Evolutionary conservation across 129 eudicot species (phyloP).

Genomic region (Dittrichia graveolens): DNA sequence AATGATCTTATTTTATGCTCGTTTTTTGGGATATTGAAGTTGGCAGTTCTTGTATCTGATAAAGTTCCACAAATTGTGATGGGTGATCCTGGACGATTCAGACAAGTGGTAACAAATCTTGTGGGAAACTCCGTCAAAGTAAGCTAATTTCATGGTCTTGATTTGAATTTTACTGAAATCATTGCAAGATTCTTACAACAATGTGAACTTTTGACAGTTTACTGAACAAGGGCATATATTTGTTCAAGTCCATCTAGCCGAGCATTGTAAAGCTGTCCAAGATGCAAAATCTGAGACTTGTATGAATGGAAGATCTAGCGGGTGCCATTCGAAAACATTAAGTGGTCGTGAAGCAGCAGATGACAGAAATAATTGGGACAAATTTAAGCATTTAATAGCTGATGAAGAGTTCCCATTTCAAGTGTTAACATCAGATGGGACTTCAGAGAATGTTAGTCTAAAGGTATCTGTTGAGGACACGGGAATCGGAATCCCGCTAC

Average conservation of each 20-base stretch:
- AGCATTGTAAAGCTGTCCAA: slow-evolving; percentile 47
- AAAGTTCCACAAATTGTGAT: slow-evolving; percentile 76
- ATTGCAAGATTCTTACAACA: neutral
- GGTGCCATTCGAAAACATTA: slow-evolving; percentile 50
- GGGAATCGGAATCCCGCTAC: slow-evolving; percentile 80
- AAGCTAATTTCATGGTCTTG: slow-evolving; percentile 32
- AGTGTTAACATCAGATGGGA: slow-evolving; percentile 30
- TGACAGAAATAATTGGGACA: slow-evolving; percentile 65
- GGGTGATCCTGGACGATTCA: slow-evolving; percentile 90
- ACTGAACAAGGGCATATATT: slow-evolving; percentile 83
- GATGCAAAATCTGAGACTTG: slow-evolving; percentile 48
- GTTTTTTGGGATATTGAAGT: slow-evolving; percentile 49
- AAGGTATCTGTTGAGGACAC: slow-evolving; percentile 86
- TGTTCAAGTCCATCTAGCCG: slow-evolving; percentile 77
- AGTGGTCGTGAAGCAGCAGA: slow-evolving; percentile 82
- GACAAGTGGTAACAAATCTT: slow-evolving; percentile 86
- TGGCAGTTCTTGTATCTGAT: slow-evolving; percentile 85
- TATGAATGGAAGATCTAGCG: slow-evolving; percentile 47
- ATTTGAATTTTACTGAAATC: neutral
- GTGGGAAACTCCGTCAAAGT: slow-evolving; percentile 89
- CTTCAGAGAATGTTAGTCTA: slow-evolving; percentile 47
- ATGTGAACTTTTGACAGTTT: slow-evolving; percentile 48
- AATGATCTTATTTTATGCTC: slow-evolving; percentile 19
- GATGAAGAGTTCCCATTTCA: slow-evolving; percentile 49
- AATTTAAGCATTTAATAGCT: slow-evolving; percentile 48